phyloP scores from a whole-genome alignment of 1,284 basidiomycete genomes.

The Peniophora sp. region DNA sequence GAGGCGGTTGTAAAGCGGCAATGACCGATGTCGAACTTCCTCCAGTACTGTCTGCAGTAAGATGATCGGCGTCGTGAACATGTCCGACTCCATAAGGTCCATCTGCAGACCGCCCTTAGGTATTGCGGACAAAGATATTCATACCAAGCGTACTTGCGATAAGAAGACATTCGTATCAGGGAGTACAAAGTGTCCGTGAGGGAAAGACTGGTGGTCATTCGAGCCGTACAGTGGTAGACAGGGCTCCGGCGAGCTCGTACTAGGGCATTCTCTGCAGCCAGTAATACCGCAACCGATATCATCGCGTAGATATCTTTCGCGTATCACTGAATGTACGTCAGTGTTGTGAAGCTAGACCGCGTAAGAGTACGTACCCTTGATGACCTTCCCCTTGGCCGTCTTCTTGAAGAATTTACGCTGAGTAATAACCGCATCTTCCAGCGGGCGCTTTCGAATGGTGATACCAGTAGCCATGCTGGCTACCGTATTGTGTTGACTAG shows the following conservation, averaged over 20 bases:
- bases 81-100: conserved; percentile 78
- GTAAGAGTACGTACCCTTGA: conserved; percentile 58
- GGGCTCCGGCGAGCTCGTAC: conserved; percentile 20
- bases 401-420: conserved; percentile 93
- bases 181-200: conserved; percentile 75
- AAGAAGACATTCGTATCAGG: conserved; percentile 97
- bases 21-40: conserved; percentile 90
- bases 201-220: conserved; percentile 42
- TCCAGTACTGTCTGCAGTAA: conserved; percentile 93
- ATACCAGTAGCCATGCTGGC: conserved; percentile 36
- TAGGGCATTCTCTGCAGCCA: conserved; percentile 58
- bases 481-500: too few relatives aligned
- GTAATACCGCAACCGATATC: conserved; percentile 89
- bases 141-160: conserved; percentile 57
- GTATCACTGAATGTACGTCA: conserved; percentile 50
- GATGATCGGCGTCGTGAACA: conserved; percentile 76
- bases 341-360: conserved; percentile 4
- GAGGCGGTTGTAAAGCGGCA: conserved; percentile 90
- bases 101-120: conserved; percentile 45
- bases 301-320: conserved; percentile 90
- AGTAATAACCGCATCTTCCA: conserved; percentile 66
- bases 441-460: conserved; percentile 70
- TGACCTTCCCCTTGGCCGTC: conserved; percentile 89
- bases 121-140: not conserved
- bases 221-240: conserved; percentile 35